phyloP scores from a whole-genome alignment of 1,284 basidiomycete species.

The Crucibulum cyathiforme region DNA sequence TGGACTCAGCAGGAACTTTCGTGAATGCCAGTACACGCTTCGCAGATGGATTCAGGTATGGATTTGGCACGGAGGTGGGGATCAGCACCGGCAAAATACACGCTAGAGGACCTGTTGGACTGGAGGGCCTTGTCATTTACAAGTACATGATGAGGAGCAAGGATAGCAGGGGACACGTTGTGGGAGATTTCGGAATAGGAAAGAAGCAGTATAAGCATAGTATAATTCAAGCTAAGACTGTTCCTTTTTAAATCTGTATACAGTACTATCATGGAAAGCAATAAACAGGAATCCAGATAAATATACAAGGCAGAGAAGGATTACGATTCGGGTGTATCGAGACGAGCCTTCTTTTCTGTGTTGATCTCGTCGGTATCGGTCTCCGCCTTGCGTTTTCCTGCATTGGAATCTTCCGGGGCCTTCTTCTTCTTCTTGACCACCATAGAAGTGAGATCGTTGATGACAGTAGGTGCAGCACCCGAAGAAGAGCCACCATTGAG shows the following conservation, averaged over 20 bases:
- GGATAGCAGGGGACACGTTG: constrained; percentile 76
- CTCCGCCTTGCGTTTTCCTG: constrained; percentile 75
- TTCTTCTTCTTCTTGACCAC: constrained; percentile 87
- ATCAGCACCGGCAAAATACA: constrained; percentile 98
- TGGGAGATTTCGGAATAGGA: constrained; percentile 80
- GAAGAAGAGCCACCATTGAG: constrained; percentile 49
- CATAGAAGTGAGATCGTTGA: constrained; percentile 84
- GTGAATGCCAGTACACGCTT: constrained; percentile 96
- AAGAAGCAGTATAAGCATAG: constrained; percentile 82
- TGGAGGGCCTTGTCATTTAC: constrained; percentile 95
- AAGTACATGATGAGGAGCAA: constrained; percentile 90
- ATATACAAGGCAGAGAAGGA: constrained; percentile 1
- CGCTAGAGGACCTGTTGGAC: constrained; percentile 94
- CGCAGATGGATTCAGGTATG: constrained; percentile 96
- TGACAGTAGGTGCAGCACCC: constrained; percentile 38
- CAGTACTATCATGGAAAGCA: constrained; percentile 1
- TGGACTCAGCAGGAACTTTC: constrained; percentile 93
- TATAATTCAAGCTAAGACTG: constrained; percentile 49
- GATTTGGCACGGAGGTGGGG: constrained; percentile 97
- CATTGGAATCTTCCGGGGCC: constrained; percentile 39
- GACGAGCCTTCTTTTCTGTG: constrained; percentile 70
- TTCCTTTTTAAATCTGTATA: constrained; percentile 51
- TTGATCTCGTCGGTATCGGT: constrained; percentile 53
- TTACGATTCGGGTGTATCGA: constrained; percentile 47
- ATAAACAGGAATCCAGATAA: constrained; percentile 2